phyloP scores from a whole-genome alignment of 2,329 filamentous ascomycete species.

The Verticillium zaregamsianum region DNA sequence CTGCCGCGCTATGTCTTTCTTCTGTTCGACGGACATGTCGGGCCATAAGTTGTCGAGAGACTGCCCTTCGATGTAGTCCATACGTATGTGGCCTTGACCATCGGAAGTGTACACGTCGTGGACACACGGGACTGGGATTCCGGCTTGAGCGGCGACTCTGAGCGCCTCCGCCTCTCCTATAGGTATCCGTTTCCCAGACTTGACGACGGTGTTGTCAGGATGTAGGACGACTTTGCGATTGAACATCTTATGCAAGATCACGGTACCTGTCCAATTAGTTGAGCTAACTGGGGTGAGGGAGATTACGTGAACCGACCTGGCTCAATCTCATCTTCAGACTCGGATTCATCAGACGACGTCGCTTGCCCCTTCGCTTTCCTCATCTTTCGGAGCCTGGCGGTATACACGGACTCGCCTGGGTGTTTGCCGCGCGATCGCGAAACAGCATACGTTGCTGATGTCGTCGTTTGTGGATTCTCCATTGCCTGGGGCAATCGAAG shows the following conservation, averaged over 20 bases:
- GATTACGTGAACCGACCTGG: constrained; percentile 12
- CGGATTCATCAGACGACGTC: constrained; percentile 17
- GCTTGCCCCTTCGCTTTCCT: constrained; percentile 14
- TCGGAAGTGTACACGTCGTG: constrained; percentile 12
- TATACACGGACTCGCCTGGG: constrained; percentile 10
- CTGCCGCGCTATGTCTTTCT: constrained; percentile 16
- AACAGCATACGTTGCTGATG: constrained; percentile 6
- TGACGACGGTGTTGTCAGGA: constrained; percentile 18
- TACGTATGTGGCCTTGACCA: constrained; percentile 15
- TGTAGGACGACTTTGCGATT: constrained; percentile 18
- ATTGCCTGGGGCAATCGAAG: background rate
- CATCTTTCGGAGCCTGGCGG: constrained; percentile 10
- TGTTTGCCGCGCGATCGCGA: constrained; percentile 15
- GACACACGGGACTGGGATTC: constrained; percentile 18
- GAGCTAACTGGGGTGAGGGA: background rate
- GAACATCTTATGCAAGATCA: constrained; percentile 15
- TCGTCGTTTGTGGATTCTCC: background rate
- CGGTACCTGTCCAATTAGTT: constrained; percentile 11
- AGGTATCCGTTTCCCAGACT: constrained; percentile 19
- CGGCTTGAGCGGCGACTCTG: constrained; percentile 11
- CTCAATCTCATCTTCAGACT: constrained; percentile 18
- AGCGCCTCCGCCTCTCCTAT: constrained; percentile 21
- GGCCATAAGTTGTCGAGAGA: constrained; percentile 21
- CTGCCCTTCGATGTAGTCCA: constrained; percentile 21
- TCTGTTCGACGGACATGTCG: constrained; percentile 15